phyloP scores from a whole-genome alignment of 2,329 filamentous ascomycete genomes.

The Arachnopeziza araneosa region DNA sequence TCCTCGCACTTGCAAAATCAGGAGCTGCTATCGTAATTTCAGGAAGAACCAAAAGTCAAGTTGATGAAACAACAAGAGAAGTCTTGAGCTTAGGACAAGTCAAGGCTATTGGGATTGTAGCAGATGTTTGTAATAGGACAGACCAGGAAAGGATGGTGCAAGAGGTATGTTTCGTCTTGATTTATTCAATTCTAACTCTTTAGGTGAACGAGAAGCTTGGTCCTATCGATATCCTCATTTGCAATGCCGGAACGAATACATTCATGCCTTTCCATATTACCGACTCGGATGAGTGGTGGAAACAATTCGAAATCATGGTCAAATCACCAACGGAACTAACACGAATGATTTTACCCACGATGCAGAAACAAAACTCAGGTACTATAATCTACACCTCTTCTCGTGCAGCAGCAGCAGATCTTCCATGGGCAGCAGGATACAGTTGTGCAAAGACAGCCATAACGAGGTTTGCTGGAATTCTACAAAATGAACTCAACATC shows the following conservation, averaged over 20 bases:
- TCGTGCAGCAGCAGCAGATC: slow-evolving; percentile 14
- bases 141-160: slow-evolving; percentile 11
- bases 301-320: slow-evolving; percentile 17
- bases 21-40: slow-evolving; percentile 32
- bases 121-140: slow-evolving; percentile 11
- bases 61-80: slow-evolving; percentile 12
- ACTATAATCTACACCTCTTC: slow-evolving; percentile 19
- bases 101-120: slow-evolving; percentile 13
- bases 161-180: slow-evolving; percentile 3
- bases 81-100: not conserved
- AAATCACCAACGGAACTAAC: slow-evolving; percentile 17
- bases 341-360: slow-evolving; percentile 15
- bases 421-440: slow-evolving; percentile 18
- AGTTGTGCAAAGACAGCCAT: slow-evolving; percentile 18
- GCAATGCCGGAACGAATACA: slow-evolving; percentile 18
- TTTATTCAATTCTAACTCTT: not conserved
- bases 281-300: slow-evolving; percentile 17
- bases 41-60: slow-evolving; percentile 10
- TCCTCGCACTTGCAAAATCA: slow-evolving; percentile 33
- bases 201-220: slow-evolving; percentile 12
- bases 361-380: slow-evolving; percentile 14
- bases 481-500: slow-evolving; percentile 16
- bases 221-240: slow-evolving; percentile 16
- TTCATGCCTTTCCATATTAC: slow-evolving; percentile 21
- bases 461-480: slow-evolving; percentile 14